Base-by-base conservation (phyloP, 2,329 filamentous ascomycete species). In the Gyromitra esculenta region DNA sequence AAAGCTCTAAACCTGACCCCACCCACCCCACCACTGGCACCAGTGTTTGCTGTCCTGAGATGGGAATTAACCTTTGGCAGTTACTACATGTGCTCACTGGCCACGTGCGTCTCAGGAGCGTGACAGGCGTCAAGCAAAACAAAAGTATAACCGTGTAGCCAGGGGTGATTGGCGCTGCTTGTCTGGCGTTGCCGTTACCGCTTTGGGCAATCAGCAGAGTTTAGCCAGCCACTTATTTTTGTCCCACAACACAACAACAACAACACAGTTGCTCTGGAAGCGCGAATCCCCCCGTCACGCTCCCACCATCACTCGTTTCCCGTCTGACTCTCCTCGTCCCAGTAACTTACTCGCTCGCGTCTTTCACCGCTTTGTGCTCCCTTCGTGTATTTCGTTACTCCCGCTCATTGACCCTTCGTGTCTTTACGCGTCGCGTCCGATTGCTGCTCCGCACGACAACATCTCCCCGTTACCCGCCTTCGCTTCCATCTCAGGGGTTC, bases 401-500 rank as follows among this genome's bases (percentile, higher is more conserved):
- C 56, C 39, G 11, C 48, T 56, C 64, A 35, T 21, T 43, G 31
- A 41, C 25, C 7, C 35, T 56, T 59, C n/a, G 54, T 50, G 66
- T 39, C 54, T 21, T 21, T 25, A 69, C 66, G 41, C 66, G 66
- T 60, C n/a, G 21, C 37, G 37, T 15, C 54, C 68, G 56, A 45
- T 71, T 59, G 37, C 68, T 64, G 18, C 37, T 37, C 56, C 21
- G 3, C 45, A 6, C 35, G 4, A 15, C 25, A 31, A 4, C 25
- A 31, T 31, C 25, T 31, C 25, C 25, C 18, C 37, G 13, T 41
- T 39, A 35, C 37, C 35, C 39, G 6, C 54, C 56, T 50, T 18
- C 37, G 39, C 21, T 62, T 54, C 45, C 13, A 37, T 8, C 48
- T 43, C 64, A 63, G 71, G 71, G 71, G 64, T 70, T 75, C 59